Conservation (phyloP, 1,139 yeast genomes). For the Wickerhamomyces sp. region DNA sequence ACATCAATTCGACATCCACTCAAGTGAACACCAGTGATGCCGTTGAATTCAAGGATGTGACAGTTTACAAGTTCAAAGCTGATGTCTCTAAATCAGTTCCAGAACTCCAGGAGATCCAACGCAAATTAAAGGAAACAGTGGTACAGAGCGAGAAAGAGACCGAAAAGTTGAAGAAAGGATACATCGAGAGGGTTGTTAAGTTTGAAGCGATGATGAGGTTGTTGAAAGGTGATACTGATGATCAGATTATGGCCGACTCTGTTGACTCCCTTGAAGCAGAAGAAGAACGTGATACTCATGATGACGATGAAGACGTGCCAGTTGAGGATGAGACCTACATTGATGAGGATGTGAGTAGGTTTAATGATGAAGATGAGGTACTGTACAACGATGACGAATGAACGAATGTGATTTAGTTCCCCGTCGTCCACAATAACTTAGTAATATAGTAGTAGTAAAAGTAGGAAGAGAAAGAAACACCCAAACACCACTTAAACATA, state of each 20-base stretch:
- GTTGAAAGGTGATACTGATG: neutral
- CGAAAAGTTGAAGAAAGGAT: constrained; percentile 8
- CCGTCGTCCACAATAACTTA: no score
- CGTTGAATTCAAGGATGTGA: constrained; percentile 1
- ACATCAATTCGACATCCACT: neutral
- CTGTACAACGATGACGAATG: neutral
- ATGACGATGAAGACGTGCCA: constrained; percentile 3
- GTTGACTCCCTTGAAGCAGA: constrained; percentile 2
- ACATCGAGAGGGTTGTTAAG: constrained; percentile 11
- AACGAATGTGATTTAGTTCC: no score
- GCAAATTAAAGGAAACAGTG: constrained; percentile 3
- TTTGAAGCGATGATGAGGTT: constrained; percentile 16
- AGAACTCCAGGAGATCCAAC: constrained; percentile 7
- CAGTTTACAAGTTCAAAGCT: constrained; percentile 3
- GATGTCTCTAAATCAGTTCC: constrained; percentile 4
- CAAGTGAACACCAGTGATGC: constrained; percentile 3
- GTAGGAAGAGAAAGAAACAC: no score
- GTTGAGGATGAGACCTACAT: constrained; percentile 8
- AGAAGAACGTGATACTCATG: neutral
- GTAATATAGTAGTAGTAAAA: no score
- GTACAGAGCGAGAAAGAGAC: constrained; percentile 13
- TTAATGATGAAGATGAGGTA: constrained; percentile 4
- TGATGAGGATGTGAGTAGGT: constrained; percentile 10
- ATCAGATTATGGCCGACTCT: no score
- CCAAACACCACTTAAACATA: no score